Conservation (phyloP, 225 moss, liverwort and hornwort genomes). For the Thuidium tamariscinum region DNA sequence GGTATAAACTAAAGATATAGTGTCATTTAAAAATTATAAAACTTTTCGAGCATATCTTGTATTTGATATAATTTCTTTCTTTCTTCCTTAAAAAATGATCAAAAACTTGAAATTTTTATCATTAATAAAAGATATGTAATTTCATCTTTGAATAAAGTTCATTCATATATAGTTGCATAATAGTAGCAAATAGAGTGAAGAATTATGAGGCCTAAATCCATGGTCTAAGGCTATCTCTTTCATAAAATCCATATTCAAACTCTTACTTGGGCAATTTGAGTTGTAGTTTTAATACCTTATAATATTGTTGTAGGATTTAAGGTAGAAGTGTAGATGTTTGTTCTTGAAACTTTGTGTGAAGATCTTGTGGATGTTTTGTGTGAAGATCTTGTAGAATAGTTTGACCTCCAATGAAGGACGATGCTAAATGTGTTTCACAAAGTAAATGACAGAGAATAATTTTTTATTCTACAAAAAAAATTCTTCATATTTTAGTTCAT, state of each 20-base stretch:
- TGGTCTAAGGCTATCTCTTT: fast-evolving
- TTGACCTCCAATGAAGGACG: background rate
- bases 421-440: too few relatives aligned
- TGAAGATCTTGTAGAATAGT: background rate
- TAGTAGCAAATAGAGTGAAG: fast-evolving
- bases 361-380: too few relatives aligned
- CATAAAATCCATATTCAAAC: background rate
- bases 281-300: too few relatives aligned
- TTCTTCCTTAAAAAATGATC: fast-evolving
- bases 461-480: too few relatives aligned
- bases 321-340: background rate
- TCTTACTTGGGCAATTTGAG: background rate
- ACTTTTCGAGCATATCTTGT: background rate
- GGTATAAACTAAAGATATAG: too few relatives aligned
- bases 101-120: background rate
- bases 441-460: too few relatives aligned
- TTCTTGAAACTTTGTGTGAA: background rate
- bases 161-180: background rate
- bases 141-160: background rate
- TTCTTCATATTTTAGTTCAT: too few relatives aligned
- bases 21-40: too few relatives aligned
- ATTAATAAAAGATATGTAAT: background rate
- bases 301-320: too few relatives aligned
- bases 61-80: background rate
- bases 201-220: fast-evolving